Evolutionary conservation across 768 basidiomycete genomes (phyloP), one percentile per base, ranked within the genome.

Genomic region (Suillus hirtellus): DNA sequence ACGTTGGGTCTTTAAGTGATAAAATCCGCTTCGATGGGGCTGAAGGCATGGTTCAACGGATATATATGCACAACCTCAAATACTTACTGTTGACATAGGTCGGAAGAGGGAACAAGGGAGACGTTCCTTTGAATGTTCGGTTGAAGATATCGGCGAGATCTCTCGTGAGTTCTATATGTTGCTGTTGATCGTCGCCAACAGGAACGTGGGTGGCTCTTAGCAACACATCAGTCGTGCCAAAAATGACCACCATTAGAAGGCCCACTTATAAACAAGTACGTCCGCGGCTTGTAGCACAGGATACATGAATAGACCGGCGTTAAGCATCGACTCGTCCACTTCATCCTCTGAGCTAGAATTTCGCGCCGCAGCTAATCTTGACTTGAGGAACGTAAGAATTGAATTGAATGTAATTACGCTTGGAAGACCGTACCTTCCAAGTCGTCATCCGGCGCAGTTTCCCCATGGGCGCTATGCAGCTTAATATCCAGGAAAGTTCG

Each of bases 201-300:
- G 96, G 96, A 1, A 99, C 91, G 72, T 95, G 92, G 0, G 95
- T 96, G 2, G 95, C 86, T 68, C 95, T 94, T 40, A 66, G 1
- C 8, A 9, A 11, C 12, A 15, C 42, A 21, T 52, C 59, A 63
- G 31, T 38, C 19, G 14, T 60, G 56, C 10, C 7, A 8, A 31
- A 40, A 42, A 61, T 15, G 1, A 21, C 40, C n/a, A n/a, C 47
- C 1, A 44, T 21, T 40, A 46, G 31, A 40, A 63, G 38, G 58
- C 84, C 62, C 67, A 92, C 95, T 84, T 85, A 73, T 98, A 97
- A 0, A 86, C 80, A 8, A 98, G 80, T 53, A 98, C 90, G 70
- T 99, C 96, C 2, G 95, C 96, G 0, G 94, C 93, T 80, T 97
- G 95, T 0, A 99, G 81, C 14, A 96, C 86, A 0, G 96, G 96